Conservation (phyloP, 208 protist genomes). For the Angomonas ambiguus region DNA sequence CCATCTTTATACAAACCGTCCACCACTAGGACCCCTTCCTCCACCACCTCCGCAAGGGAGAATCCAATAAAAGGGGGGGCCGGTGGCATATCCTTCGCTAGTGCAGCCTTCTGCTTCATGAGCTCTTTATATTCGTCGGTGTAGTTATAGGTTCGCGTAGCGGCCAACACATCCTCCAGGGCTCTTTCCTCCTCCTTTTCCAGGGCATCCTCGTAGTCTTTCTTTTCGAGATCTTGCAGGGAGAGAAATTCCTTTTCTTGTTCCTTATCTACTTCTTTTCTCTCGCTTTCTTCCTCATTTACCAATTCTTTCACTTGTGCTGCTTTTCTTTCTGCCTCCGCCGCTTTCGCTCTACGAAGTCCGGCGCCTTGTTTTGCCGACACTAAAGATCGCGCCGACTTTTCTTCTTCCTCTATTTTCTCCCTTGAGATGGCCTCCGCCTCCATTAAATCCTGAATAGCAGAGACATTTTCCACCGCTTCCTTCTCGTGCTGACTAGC, state of each 20-base stretch:
- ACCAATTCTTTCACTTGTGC: neutral
- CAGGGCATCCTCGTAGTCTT: neutral
- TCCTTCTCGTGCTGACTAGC: neutral
- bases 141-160: conserved; percentile 24
- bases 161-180: conserved; percentile 17
- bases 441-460: no score
- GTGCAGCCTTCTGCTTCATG: conserved; percentile 7
- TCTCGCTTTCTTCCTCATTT: neutral
- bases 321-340: neutral
- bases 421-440: no score
- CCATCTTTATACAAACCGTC: conserved; percentile 34
- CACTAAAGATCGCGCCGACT: neutral
- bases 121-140: conserved; percentile 26
- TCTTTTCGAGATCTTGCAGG: neutral
- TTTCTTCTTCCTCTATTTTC: neutral
- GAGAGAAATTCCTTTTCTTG: neutral
- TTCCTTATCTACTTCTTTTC: conserved; percentile 1
- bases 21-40: conserved; percentile 22
- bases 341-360: neutral
- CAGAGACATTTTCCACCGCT: neutral
- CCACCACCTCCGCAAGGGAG: conserved; percentile 31
- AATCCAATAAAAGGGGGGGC: conserved; percentile 51
- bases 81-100: conserved; percentile 1
- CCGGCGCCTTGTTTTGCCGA: neutral
- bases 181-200: conserved; percentile 6